Base-by-base conservation (phyloP, 306 rosid species). In the Quercus ilex region DNA sequence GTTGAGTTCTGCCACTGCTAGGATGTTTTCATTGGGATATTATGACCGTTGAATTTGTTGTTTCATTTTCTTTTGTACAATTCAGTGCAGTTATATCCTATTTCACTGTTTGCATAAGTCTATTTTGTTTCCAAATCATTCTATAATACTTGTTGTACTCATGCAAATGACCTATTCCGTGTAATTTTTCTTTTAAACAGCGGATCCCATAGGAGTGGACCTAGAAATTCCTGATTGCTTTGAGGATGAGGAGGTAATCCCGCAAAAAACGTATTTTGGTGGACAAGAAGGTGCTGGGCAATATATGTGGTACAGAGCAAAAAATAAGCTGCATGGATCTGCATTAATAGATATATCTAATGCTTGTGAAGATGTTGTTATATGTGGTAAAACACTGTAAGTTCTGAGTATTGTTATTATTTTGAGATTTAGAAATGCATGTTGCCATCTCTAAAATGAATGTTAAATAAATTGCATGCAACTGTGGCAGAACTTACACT, bases 251-350 rank as follows among this genome's bases (percentile, higher is more conserved):
- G 92, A 85, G 77, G 70, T 89, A 62, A 78, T 81, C 76, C 98
- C 94, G 3, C 41, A 57, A 52, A 90, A 83, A 80, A 77, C 71
- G 60, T 95, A 95, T 91, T 90, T 95, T 80, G 99, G 99, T 53
- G 99, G 99, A 70, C 89, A 89, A 76, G 97, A 95, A 87, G 99
- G 96, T 64, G 80, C 77, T 89, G 98, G 99, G 75, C 88, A 91
- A 83, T 93, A 85, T 79, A 70, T 86, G 80, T 95, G 98, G 99
- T 95, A 88, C 81, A 83, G 83, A 79, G 78, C 92, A 74, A 83
- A 80, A 71, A 83, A 82, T 83, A 91, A 86, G 87, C 87, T 91
- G 79, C 90, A 88, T 77, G 93, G 84, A 78, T 85, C 94, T 80
- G 92, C 88, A 12, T 71, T 93, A 73, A 77, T 79, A 78, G 88